Conservation (phyloP, 371 early-diverging fungal genomes). For the Circinella minor region DNA sequence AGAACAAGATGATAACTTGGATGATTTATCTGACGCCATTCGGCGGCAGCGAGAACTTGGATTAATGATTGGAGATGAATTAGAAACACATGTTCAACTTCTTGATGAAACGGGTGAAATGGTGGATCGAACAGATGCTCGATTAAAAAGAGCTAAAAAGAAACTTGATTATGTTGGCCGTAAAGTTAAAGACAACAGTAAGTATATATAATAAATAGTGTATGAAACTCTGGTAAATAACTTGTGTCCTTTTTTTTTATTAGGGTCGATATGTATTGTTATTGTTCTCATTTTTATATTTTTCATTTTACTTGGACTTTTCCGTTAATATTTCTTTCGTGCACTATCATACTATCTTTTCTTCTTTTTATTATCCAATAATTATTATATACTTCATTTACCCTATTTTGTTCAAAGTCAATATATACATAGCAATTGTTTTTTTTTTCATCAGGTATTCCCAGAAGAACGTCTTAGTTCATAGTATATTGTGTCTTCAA, state of each 20-base stretch:
- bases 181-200: constrained; percentile 55
- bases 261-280: constrained; percentile 55
- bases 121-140: constrained; percentile 65
- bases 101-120: constrained; percentile 75
- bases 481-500: too few relatives aligned
- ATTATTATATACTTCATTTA: neutral
- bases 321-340: constrained; percentile 19
- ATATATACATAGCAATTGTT: too few relatives aligned
- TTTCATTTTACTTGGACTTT: constrained; percentile 45
- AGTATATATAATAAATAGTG: constrained; percentile 20
- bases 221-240: neutral
- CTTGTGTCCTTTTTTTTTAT: neutral
- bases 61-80: constrained; percentile 75
- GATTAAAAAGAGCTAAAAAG: constrained; percentile 62
- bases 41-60: constrained; percentile 81
- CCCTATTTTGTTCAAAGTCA: neutral
- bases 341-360: neutral
- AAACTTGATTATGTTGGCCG: constrained; percentile 47
- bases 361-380: constrained; percentile 1
- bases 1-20: constrained; percentile 83
- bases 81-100: constrained; percentile 76
- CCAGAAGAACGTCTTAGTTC: too few relatives aligned
- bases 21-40: constrained; percentile 66
- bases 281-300: constrained; percentile 49
- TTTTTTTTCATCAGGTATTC: too few relatives aligned